Percentiles rank a stretch among this genome's conserved stretches.
Evolutionary conservation across 768 basidiomycete species (phyloP).

Genomic region (Trametes gibbosa): DNA sequence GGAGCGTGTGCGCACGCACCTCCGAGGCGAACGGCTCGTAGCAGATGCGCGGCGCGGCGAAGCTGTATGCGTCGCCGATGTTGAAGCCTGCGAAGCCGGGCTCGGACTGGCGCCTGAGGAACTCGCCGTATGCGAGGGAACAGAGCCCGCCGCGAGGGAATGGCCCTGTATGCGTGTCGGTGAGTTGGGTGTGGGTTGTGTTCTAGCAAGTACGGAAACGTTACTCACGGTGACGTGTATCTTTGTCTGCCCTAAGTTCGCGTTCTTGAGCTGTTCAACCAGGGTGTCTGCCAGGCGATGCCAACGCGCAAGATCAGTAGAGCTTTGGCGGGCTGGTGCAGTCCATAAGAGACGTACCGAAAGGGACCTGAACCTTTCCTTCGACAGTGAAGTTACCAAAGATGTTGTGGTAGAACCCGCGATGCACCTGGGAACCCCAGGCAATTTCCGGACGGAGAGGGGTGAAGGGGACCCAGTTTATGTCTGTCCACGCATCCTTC

Average conservation of each 20-base stretch:
- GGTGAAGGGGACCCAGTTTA: not conserved
- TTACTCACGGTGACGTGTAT: constrained; percentile 10
- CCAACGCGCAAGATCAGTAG: not conserved
- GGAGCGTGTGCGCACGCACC: not conserved
- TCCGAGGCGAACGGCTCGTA: not conserved
- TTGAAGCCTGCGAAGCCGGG: not conserved
- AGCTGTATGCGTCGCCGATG: constrained; percentile 7
- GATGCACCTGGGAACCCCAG: not conserved
- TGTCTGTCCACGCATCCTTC: not conserved
- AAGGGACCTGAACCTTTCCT: not conserved
- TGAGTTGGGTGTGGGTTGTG: too few species aligned
- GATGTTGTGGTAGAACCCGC: not conserved
- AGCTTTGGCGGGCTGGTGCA: not conserved
- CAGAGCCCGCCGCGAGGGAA: constrained; percentile 6
- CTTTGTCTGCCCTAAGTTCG: not conserved
- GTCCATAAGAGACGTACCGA: not conserved
- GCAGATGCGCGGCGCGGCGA: constrained; percentile 1
- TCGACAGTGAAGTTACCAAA: not conserved
- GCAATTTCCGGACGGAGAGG: not conserved
- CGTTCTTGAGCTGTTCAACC: not conserved
- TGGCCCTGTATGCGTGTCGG: constrained; percentile 1
- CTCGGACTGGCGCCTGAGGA: constrained; percentile 5
- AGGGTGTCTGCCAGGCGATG: constrained; percentile 8
- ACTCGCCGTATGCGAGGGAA: constrained; percentile 9
- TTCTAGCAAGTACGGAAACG: not conserved